These are phyloP conservation scores for Trichoderma breve DNA, from an alignment of 2,329 filamentous ascomycete genomes.

Conservation along the genomic window DNA sequence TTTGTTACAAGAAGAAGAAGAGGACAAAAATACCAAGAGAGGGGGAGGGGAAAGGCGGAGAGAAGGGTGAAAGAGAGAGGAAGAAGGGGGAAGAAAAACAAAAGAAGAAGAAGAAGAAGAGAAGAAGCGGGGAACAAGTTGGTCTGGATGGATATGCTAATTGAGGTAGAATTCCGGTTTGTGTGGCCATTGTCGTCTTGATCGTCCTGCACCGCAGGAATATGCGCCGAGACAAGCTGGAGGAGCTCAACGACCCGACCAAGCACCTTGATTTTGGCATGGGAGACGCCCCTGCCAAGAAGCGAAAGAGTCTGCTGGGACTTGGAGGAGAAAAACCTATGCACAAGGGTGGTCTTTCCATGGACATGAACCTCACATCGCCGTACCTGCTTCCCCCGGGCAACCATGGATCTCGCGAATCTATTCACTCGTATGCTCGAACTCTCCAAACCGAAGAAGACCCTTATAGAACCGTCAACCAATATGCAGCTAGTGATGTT, in stretches of 20 bases:
- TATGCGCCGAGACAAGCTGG: conserved; percentile 64
- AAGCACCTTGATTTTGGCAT: conserved; percentile 92
- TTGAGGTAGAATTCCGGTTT: conserved; percentile 67
- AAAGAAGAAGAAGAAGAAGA: neutral
- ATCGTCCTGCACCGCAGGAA: conserved; percentile 78
- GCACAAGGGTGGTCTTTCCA: conserved; percentile 55
- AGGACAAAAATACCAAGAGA: neutral
- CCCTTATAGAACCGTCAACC: conserved; percentile 68
- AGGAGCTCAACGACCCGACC: conserved; percentile 84
- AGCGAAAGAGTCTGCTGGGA: conserved; percentile 34
- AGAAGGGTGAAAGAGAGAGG: neutral
- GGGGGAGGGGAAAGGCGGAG: neutral
- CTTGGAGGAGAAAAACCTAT: conserved; percentile 55
- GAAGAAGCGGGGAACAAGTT: neutral
- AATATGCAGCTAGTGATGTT: conserved; percentile 57
- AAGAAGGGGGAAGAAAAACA: neutral
- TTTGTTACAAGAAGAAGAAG: conserved; percentile 22
- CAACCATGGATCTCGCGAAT: conserved; percentile 76
- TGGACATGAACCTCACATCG: conserved; percentile 73
- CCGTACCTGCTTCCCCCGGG: conserved; percentile 92
- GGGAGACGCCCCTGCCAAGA: conserved; percentile 50
- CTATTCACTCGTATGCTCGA: conserved; percentile 79
- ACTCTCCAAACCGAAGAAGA: conserved; percentile 74
- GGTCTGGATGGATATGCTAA: neutral
- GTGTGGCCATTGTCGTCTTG: conserved; percentile 64